Percentiles rank a stretch among this genome's conserved stretches.
Conservation (phyloP, 2,329 filamentous ascomycete genomes). For the Pseudogymnoascus sp. region DNA sequence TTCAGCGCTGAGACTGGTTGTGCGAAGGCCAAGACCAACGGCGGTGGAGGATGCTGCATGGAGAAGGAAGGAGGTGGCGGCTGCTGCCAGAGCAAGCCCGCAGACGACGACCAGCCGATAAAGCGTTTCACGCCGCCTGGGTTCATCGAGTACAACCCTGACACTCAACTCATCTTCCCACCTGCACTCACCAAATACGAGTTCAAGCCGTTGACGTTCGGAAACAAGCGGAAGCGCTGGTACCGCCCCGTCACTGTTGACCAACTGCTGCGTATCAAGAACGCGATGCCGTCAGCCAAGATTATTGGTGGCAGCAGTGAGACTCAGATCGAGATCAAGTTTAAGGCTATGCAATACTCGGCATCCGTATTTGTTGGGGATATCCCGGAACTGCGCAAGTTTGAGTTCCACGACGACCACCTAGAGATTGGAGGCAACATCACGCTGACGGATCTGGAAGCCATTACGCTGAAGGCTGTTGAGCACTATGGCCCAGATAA, state of each 20-base stretch:
- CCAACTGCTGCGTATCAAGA: conserved; percentile 89
- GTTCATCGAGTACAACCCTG: conserved; percentile 89
- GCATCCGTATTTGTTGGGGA: conserved; percentile 90
- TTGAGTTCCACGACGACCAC: conserved; percentile 68
- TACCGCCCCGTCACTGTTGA: conserved; percentile 79
- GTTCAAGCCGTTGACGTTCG: conserved; percentile 75
- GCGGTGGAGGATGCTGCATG: conserved; percentile 63
- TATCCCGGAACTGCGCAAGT: conserved; percentile 81
- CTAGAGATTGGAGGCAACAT: conserved; percentile 94
- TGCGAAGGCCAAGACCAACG: conserved; percentile 43
- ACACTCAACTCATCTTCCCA: conserved; percentile 93
- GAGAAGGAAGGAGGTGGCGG: conserved; percentile 41
- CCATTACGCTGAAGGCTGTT: conserved; percentile 72
- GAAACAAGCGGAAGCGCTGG: conserved; percentile 93
- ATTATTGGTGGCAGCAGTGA: conserved; percentile 94
- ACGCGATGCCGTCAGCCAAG: conserved; percentile 75
- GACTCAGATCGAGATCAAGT: conserved; percentile 97
- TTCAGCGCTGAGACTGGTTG: conserved; percentile 55
- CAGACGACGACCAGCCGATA: conserved; percentile 44
- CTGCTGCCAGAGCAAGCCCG: conserved; percentile 60
- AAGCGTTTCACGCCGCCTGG: conserved; percentile 76
- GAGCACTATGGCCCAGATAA: conserved; percentile 61
- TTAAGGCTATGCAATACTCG: conserved; percentile 87
- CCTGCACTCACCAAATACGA: conserved; percentile 76
- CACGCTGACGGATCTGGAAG: conserved; percentile 81